These are phyloP conservation scores for Podila clonocystis DNA, from an alignment of 192 early-diverging fungal genomes.

Conservation along the genomic window DNA sequence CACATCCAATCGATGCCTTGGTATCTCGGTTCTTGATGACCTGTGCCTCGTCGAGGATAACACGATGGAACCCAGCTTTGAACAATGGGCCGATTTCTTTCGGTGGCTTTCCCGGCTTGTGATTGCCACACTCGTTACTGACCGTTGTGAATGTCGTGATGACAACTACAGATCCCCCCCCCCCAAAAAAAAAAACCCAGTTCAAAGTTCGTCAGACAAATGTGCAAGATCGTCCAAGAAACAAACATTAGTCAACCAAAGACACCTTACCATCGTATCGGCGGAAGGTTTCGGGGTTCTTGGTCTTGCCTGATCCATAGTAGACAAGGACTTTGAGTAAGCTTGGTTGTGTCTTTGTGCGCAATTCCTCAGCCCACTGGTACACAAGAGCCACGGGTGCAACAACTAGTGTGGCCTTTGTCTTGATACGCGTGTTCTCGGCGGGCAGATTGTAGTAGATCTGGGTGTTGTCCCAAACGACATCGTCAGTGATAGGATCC, in stretches of 20 bases:
- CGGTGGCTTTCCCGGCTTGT: background rate
- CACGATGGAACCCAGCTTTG: conserved; percentile 48
- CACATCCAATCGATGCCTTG: conserved; percentile 55
- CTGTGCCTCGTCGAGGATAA: conserved; percentile 70
- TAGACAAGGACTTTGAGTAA: conserved; percentile 68
- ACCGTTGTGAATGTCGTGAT: conserved; percentile 58
- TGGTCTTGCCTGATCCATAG: conserved; percentile 61
- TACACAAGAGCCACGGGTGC: conserved; percentile 74
- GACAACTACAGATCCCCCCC: conserved; percentile 50
- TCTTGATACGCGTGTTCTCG: conserved; percentile 24
- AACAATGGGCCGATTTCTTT: conserved; percentile 39
- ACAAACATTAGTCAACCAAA: background rate
- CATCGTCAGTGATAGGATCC: conserved; percentile 8
- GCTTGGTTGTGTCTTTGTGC: conserved; percentile 60
- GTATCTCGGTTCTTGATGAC: conserved; percentile 68
- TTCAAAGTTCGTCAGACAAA: background rate
- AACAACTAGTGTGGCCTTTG: conserved; percentile 73
- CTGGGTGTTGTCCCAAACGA: conserved; percentile 24
- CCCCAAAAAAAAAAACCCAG: too few relatives aligned
- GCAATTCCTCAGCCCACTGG: conserved; percentile 80
- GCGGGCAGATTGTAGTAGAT: conserved; percentile 5
- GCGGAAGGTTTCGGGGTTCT: conserved; percentile 46
- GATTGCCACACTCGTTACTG: conserved; percentile 26
- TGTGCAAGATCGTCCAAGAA: background rate
- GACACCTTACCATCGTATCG: conserved; percentile 57